These are phyloP conservation scores for Ustilago vetiveriae DNA, from an alignment of 1,284 basidiomycete genomes.

Conservation along the genomic window DNA sequence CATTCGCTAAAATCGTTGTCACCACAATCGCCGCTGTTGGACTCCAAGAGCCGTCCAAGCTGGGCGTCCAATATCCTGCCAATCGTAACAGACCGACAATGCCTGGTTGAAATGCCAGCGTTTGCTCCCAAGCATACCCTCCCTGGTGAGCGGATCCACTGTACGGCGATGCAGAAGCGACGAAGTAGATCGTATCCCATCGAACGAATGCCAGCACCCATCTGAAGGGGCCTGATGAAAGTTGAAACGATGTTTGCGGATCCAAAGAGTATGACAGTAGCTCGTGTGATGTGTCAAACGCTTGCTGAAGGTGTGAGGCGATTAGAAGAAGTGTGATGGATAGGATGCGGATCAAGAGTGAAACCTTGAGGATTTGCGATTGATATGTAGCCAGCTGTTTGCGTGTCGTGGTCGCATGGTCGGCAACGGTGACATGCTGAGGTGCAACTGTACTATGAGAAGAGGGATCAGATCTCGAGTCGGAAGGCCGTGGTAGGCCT, in stretches of 20 bases:
- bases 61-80: conserved; percentile 26
- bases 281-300: conserved; percentile 57
- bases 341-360: conserved; percentile 17
- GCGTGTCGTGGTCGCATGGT: background rate
- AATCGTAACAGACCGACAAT: conserved; percentile 47
- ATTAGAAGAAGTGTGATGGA: conserved; percentile 27
- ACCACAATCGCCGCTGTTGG: conserved; percentile 33
- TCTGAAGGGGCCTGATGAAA: conserved; percentile 10
- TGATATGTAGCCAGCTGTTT: conserved; percentile 4
- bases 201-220: conserved; percentile 70
- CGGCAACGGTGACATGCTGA: too few species aligned
- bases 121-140: conserved; percentile 79
- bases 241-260: background rate
- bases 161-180: conserved; percentile 41
- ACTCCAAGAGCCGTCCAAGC: conserved; percentile 40
- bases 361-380: conserved; percentile 14
- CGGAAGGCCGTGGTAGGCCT: conserved; percentile 4
- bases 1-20: conserved; percentile 37
- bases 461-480: too few species aligned
- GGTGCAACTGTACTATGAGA: too few species aligned
- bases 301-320: conserved; percentile 26
- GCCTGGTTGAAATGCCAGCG: conserved; percentile 88
- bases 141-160: background rate
- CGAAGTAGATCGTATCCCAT: conserved; percentile 90
- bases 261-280: conserved; percentile 43